Percentiles rank a stretch among this genome's conserved stretches.
Evolutionary conservation across 805 yeast species (phyloP).

Genomic region (Saccharomycopsis lassenensis): DNA sequence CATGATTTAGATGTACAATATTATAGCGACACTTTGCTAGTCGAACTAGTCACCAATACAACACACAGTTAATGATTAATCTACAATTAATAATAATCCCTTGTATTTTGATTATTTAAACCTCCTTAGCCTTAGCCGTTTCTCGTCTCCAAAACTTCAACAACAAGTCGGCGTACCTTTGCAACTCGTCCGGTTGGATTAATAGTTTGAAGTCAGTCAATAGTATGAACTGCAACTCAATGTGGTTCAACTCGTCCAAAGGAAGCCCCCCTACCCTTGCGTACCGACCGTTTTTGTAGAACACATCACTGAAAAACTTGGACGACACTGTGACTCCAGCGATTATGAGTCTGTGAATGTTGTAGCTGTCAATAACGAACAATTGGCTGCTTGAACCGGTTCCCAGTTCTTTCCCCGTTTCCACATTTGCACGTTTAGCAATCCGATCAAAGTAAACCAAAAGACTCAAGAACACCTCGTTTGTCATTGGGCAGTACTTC

Average conservation of each 20-base stretch:
- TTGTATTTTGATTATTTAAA: too few relatives aligned
- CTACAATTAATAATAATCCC: too few relatives aligned
- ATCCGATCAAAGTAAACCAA: slow-evolving; percentile 92
- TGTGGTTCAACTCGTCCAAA: slow-evolving; percentile 80
- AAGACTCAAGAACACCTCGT: slow-evolving; percentile 84
- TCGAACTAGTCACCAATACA: too few relatives aligned
- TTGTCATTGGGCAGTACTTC: slow-evolving; percentile 97
- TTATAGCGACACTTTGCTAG: too few relatives aligned
- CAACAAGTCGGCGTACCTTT: slow-evolving; percentile 78
- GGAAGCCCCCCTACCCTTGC: slow-evolving; percentile 96
- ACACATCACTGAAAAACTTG: slow-evolving; percentile 88
- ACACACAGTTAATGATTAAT: too few relatives aligned
- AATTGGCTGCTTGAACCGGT: slow-evolving; percentile 37
- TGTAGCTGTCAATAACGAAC: slow-evolving; percentile 92
- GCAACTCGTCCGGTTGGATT: slow-evolving; percentile 84
- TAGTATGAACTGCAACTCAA: slow-evolving; percentile 81
- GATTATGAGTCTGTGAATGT: slow-evolving; percentile 86
- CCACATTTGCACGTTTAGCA: slow-evolving; percentile 61
- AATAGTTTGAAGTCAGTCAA: slow-evolving; percentile 77
- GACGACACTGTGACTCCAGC: slow-evolving; percentile 94
- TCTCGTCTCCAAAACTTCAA: slow-evolving; percentile 77
- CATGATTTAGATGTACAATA: too few relatives aligned
- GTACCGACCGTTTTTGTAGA: slow-evolving; percentile 87
- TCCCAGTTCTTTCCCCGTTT: slow-evolving; percentile 17
- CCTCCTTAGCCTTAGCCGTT: slow-evolving; percentile 31